Evolutionary conservation across 2,329 filamentous ascomycete species (phyloP).

Genomic region (Didymellaceae sp.): DNA sequence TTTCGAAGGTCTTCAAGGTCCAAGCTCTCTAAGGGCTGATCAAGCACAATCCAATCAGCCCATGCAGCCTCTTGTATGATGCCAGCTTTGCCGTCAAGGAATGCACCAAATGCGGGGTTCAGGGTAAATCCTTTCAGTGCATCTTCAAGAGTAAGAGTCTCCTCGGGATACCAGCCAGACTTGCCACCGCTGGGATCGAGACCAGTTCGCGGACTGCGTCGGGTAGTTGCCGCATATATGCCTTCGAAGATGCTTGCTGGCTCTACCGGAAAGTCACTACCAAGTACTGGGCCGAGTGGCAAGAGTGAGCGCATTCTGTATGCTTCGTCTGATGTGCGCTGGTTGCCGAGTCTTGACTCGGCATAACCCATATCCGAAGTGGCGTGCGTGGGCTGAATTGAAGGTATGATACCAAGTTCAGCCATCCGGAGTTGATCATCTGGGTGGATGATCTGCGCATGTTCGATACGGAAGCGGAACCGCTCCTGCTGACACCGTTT

Average conservation of each 20-base stretch:
- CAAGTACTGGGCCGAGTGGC: conserved; percentile 62
- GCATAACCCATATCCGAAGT: conserved; percentile 76
- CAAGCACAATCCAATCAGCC: conserved; percentile 75
- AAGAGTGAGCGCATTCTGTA: conserved; percentile 72
- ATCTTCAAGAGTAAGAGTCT: conserved; percentile 65
- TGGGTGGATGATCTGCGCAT: conserved; percentile 73
- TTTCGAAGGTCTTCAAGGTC: conserved; percentile 59
- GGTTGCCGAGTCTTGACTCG: conserved; percentile 62
- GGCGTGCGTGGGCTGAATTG: conserved; percentile 74
- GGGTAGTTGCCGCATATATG: conserved; percentile 71
- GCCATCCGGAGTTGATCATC: conserved; percentile 67
- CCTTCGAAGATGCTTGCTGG: conserved; percentile 71
- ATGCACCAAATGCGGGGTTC: conserved; percentile 65
- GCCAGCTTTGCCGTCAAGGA: conserved; percentile 65
- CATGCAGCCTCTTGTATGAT: conserved; percentile 66
- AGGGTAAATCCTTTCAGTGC: conserved; percentile 68
- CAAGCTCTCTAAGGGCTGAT: conserved; percentile 60
- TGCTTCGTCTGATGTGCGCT: conserved; percentile 62
- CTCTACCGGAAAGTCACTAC: conserved; percentile 76
- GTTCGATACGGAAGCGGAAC: conserved; percentile 71
- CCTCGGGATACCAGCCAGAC: conserved; percentile 65
- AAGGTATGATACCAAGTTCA: conserved; percentile 67
- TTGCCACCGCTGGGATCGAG: conserved; percentile 53
- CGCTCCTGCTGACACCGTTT: conserved; percentile 63
- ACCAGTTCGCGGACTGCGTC: conserved; percentile 62